phyloP scores from a whole-genome alignment of 78 protist species.

The Chrysochromulina parva region DNA sequence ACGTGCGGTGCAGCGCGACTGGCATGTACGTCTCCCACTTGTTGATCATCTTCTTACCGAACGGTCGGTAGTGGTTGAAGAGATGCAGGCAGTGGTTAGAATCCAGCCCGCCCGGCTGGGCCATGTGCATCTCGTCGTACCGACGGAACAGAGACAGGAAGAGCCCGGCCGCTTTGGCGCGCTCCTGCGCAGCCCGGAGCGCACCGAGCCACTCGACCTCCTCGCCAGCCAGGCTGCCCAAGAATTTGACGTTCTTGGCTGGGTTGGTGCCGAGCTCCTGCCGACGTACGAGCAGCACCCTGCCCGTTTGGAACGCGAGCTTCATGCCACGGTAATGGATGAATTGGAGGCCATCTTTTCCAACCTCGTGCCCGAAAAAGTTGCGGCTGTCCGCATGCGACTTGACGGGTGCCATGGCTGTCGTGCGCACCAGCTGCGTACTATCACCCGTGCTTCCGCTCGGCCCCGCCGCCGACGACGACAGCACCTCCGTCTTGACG shows the following conservation, averaged over 20 bases:
- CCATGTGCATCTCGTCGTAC: background rate
- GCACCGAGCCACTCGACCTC: background rate
- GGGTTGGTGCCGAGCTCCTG: background rate
- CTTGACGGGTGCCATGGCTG: no score
- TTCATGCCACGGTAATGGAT: conserved; percentile 15
- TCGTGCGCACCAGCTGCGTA: no score
- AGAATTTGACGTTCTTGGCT: background rate
- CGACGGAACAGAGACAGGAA: background rate
- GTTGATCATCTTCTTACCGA: conserved; percentile 10
- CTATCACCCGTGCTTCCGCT: no score
- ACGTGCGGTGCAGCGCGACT: conserved; percentile 16
- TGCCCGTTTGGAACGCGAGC: background rate
- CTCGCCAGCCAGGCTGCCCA: background rate
- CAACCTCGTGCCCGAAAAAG: background rate
- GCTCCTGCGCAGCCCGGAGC: background rate
- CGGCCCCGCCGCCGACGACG: no score
- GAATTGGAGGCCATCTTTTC: background rate
- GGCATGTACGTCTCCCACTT: conserved; percentile 21
- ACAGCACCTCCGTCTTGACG: no score
- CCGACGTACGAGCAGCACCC: background rate
- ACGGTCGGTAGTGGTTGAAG: conserved; percentile 21
- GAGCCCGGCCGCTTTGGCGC: background rate
- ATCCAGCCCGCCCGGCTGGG: background rate
- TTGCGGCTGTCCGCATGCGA: background rate
- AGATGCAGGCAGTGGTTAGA: conserved; percentile 12